Evolutionary conservation across 306 rosid species (phyloP).

Genomic region (Vigna radiata): DNA sequence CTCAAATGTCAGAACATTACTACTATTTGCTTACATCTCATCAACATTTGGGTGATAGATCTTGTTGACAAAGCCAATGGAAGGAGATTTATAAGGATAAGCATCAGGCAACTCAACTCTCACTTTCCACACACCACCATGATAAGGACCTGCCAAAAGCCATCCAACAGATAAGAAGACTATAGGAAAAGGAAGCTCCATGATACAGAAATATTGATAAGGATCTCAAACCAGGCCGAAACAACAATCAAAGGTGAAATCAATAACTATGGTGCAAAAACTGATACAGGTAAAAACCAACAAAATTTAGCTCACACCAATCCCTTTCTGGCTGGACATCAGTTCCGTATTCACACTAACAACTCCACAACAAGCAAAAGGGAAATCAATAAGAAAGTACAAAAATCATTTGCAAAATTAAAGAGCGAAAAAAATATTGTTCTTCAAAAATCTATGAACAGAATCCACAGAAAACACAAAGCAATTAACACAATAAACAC

Average conservation of each 20-base stretch:
- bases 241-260: conserved; percentile 41
- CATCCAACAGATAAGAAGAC: conserved; percentile 40
- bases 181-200: neutral
- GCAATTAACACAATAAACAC: conserved; percentile 25
- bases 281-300: conserved; percentile 7
- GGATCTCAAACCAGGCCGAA: conserved; percentile 35
- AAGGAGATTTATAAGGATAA: conserved; percentile 63
- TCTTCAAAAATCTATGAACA: conserved; percentile 17
- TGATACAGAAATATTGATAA: conserved; percentile 4
- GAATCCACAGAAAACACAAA: conserved; percentile 24
- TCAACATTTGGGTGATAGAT: conserved; percentile 66
- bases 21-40: conserved; percentile 51
- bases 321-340: neutral
- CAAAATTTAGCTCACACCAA: neutral
- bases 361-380: conserved; percentile 22
- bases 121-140: conserved; percentile 58
- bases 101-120: conserved; percentile 64
- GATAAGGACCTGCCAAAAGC: conserved; percentile 62
- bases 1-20: conserved; percentile 15
- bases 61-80: conserved; percentile 61
- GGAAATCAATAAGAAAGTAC: conserved; percentile 32
- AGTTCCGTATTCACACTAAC: conserved; percentile 35
- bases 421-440: neutral
- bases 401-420: conserved; percentile 2
- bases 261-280: neutral